These are phyloP conservation scores for Macrocybe gigantea DNA, from an alignment of 768 basidiomycete species.

Conservation along the genomic window DNA sequence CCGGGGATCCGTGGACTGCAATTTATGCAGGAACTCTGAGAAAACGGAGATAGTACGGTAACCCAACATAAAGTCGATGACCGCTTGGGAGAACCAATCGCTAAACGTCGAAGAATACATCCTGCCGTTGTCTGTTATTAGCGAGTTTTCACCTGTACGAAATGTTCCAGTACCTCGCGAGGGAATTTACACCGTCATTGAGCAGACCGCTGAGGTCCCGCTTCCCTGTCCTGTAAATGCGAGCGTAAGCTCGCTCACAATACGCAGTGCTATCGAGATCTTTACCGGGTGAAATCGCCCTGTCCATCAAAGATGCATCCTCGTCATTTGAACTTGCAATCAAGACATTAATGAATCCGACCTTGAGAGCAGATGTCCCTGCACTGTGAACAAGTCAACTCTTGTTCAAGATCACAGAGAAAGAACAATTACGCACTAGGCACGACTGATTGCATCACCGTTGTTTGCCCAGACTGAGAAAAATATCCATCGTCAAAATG, in stretches of 20 bases:
- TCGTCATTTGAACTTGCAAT: constrained; percentile 1
- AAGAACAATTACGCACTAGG: constrained; percentile 53
- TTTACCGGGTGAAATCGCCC: constrained; percentile 84
- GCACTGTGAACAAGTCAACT: constrained; percentile 43
- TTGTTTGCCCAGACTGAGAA: constrained; percentile 92
- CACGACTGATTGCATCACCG: constrained; percentile 89
- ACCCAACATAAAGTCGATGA: constrained; percentile 89
- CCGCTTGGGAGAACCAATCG: constrained; percentile 97
- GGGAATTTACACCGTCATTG: constrained; percentile 93
- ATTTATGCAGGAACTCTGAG: constrained; percentile 84
- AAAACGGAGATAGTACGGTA: constrained; percentile 85
- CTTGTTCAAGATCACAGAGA: constrained; percentile 1
- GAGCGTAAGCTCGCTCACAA: constrained; percentile 7
- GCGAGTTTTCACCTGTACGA: neutral
- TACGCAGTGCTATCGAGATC: neutral
- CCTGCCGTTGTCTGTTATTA: constrained; percentile 26
- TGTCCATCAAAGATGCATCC: constrained; percentile 17
- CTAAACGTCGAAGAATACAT: constrained; percentile 87
- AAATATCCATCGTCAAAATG: neutral
- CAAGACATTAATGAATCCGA: constrained; percentile 21
- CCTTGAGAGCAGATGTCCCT: constrained; percentile 95
- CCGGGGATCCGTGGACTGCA: constrained; percentile 88
- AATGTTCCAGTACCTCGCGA: constrained; percentile 51
- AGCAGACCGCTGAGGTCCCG: constrained; percentile 88
- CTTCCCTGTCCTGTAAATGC: constrained; percentile 74